phyloP scores from a whole-genome alignment of 208 protist species.

The Trypanosoma rangeli region DNA sequence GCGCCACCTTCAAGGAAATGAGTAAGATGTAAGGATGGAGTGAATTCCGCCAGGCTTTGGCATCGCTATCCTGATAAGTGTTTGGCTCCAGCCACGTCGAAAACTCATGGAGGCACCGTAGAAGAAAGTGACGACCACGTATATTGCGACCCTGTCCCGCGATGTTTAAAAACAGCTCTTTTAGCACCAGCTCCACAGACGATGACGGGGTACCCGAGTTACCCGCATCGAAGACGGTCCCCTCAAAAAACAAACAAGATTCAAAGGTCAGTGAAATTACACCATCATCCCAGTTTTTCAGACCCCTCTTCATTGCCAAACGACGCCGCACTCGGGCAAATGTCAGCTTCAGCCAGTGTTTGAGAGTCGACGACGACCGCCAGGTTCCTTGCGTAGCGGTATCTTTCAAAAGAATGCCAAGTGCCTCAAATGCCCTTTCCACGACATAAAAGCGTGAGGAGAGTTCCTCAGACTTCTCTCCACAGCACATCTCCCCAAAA shows the following conservation, averaged over 20 bases:
- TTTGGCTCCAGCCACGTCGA: constrained; percentile 13
- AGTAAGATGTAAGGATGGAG: constrained; percentile 23
- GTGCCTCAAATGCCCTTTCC: constrained; percentile 15
- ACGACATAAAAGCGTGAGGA: constrained; percentile 22
- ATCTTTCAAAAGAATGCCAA: constrained; percentile 13
- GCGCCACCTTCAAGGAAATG: constrained; percentile 27
- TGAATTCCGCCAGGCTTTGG: not conserved
- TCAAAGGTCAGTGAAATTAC: constrained; percentile 11
- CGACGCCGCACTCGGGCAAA: constrained; percentile 11
- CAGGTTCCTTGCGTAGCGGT: constrained; percentile 10
- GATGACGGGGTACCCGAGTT: not conserved
- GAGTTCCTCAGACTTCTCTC: constrained; percentile 1
- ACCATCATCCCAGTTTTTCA: not conserved
- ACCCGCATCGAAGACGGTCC: not conserved
- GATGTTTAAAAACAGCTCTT: constrained; percentile 27
- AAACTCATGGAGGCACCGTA: constrained; percentile 30
- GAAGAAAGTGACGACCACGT: constrained; percentile 24
- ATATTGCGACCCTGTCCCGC: constrained; percentile 21
- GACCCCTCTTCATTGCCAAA: not conserved
- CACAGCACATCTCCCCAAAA: constrained; percentile 1
- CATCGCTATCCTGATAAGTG: not conserved
- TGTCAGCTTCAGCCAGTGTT: constrained; percentile 24
- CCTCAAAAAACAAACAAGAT: constrained; percentile 11
- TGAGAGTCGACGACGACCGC: constrained; percentile 1
- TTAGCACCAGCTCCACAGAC: constrained; percentile 15